Percentiles rank a stretch among this genome's conserved stretches.
phyloP scores from a whole-genome alignment of 306 rosid genomes.

The Prunus armeniaca region DNA sequence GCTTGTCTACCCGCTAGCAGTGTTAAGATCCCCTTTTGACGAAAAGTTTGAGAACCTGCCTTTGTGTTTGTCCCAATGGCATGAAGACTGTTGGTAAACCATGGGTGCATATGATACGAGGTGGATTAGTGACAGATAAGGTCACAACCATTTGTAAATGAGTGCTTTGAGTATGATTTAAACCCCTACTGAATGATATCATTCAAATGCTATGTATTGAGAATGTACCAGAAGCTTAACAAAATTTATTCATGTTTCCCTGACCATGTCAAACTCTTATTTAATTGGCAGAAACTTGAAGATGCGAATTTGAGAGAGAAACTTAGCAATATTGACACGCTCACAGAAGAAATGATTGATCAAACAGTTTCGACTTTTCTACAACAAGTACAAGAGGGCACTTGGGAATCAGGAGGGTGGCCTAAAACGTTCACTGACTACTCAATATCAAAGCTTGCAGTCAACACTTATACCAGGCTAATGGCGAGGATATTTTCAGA shows the following conservation, averaged over 20 bases:
- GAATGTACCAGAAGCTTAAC: neutral
- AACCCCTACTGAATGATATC: neutral
- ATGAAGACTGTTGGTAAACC: neutral
- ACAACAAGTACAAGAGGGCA: constrained; percentile 77
- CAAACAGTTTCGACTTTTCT: constrained; percentile 42
- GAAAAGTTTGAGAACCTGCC: neutral
- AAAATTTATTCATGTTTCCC: neutral
- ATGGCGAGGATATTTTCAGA: constrained; percentile 55
- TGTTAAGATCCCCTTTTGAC: neutral
- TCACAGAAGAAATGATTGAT: constrained; percentile 65
- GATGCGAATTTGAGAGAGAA: constrained; percentile 55
- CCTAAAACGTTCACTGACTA: constrained; percentile 73
- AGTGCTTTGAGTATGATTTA: neutral
- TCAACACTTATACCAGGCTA: constrained; percentile 71
- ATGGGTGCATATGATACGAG: neutral
- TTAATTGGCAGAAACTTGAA: constrained; percentile 55
- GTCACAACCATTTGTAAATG: too few species aligned
- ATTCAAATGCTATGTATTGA: neutral
- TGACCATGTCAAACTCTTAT: constrained; percentile 12
- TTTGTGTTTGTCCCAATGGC: neutral
- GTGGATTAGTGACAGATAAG: neutral
- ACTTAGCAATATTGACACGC: constrained; percentile 42
- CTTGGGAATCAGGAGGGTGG: constrained; percentile 81
- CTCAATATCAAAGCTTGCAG: constrained; percentile 79
- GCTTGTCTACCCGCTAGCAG: neutral